Conservation (phyloP, 2,329 filamentous ascomycete genomes). For the Ophiosphaerella narmari region DNA sequence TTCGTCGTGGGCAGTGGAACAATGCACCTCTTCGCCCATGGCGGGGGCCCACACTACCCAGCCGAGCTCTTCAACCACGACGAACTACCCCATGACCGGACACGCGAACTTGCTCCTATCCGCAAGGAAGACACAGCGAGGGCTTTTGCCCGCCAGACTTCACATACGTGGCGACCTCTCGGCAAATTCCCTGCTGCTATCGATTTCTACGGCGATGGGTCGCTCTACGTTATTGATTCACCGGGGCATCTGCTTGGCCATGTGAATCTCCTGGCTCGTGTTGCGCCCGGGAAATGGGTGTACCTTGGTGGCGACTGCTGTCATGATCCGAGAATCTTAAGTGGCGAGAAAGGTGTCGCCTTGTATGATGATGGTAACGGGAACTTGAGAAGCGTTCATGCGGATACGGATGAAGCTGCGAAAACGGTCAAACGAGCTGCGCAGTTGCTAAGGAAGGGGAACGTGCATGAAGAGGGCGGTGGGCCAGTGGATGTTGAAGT, state of each 20-base stretch:
- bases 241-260: conserved; percentile 60
- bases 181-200: conserved; percentile 52
- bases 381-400: conserved; percentile 55
- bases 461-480: conserved; percentile 23
- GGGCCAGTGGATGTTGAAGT: conserved; percentile 49
- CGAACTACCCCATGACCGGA: conserved; percentile 48
- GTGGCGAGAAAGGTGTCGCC: conserved; percentile 58
- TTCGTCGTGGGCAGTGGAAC: conserved; percentile 56
- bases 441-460: conserved; percentile 36
- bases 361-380: conserved; percentile 55
- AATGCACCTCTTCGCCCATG: conserved; percentile 31
- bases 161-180: conserved; percentile 49
- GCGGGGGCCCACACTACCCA: conserved; percentile 46
- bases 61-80: conserved; percentile 51
- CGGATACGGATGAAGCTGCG: conserved; percentile 52
- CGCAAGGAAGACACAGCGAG: conserved; percentile 23
- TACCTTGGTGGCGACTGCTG: conserved; percentile 60
- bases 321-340: conserved; percentile 58
- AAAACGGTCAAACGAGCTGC: conserved; percentile 50
- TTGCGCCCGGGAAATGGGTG: conserved; percentile 48
- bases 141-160: conserved; percentile 15
- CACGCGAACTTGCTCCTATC: conserved; percentile 50
- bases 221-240: conserved; percentile 54
- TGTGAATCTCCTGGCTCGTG: conserved; percentile 55
- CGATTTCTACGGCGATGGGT: conserved; percentile 55